These are phyloP conservation scores for Debaryomycetaceae sp. DNA, from an alignment of 1,139 yeast species.

Conservation along the genomic window DNA sequence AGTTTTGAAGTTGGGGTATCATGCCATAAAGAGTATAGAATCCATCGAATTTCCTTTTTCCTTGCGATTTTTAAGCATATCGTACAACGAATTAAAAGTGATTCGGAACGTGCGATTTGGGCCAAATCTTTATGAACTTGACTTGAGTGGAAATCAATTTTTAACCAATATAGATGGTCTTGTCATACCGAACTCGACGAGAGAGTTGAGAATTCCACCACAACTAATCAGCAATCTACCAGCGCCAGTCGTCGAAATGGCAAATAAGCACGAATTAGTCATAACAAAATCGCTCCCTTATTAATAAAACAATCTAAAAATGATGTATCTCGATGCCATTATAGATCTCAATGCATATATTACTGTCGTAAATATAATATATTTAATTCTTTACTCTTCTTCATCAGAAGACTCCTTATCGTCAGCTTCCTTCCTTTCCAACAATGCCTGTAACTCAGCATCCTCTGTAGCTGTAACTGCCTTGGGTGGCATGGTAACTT, in stretches of 20 bases:
- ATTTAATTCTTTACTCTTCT: constrained; percentile 32
- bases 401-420: constrained; percentile 44
- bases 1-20: constrained; percentile 38
- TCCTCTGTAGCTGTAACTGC: constrained; percentile 98
- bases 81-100: constrained; percentile 39
- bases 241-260: constrained; percentile 37
- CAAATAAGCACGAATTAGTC: constrained; percentile 32
- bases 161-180: constrained; percentile 37
- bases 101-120: constrained; percentile 39
- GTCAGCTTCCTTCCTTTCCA: constrained; percentile 55
- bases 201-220: constrained; percentile 35
- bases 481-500: constrained; percentile 96
- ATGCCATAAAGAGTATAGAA: constrained; percentile 38
- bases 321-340: neutral
- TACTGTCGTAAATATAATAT: neutral
- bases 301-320: constrained; percentile 3
- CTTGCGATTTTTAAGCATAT: constrained; percentile 31
- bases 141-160: constrained; percentile 45
- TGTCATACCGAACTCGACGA: constrained; percentile 35
- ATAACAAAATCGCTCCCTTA: constrained; percentile 28
- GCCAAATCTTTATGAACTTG: constrained; percentile 29
- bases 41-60: constrained; percentile 37
- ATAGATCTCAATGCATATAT: neutral
- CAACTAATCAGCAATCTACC: constrained; percentile 37
- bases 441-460: constrained; percentile 92